Base-by-base conservation (phyloP, 495 filamentous ascomycete genomes). In the Neurospora tetraspora region DNA sequence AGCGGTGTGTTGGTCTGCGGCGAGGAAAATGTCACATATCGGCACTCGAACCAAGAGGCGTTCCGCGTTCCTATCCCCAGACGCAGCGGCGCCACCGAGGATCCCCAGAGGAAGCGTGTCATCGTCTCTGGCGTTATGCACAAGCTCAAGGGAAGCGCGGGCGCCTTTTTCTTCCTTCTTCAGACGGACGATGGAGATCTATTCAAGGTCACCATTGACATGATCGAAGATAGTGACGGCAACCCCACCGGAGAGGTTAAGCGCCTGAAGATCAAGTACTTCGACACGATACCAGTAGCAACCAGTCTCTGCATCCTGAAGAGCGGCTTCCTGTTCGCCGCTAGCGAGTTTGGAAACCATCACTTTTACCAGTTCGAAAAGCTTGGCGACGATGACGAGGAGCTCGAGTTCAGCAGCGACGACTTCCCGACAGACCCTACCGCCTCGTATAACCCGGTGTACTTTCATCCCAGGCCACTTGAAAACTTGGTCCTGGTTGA, bases 301-400 rank as follows among this genome's bases (percentile, higher is more conserved):
- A 88, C 93, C 0, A 94, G 87, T 76, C 85, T 99, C 18, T 91
- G 93, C 79, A 97, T 99, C 74, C 82, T 98, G 74, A 97, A 97
- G 81, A 98, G 94, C 74, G 96, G 96, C 12, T 98, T 97, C 80
- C 86, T 98, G 39, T 99, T 94, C 79, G 91, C 95, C 43, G 96
- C 94, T 16, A 92, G 92, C 79, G 95, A 98, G 81, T 91, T 91
- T 68, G 96, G 96, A 18, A 94, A 97, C 74, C 93, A 97, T 78
- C 90, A 94, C 74, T 94, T 99, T 73, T 98, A 98, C 80, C 94
- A 98, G 80, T 97, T 99, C 74, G 94, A 97, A 78, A 96, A 97
- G 78, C 89, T 99, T 20, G 96, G 94, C n/a, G 96, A 99, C 75
- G 94, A 98, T 77, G 92, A 95, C 74, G 91, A 97, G 23, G 94